Conservation (phyloP, 345 rosid genomes). For the Ceriops decandra region DNA sequence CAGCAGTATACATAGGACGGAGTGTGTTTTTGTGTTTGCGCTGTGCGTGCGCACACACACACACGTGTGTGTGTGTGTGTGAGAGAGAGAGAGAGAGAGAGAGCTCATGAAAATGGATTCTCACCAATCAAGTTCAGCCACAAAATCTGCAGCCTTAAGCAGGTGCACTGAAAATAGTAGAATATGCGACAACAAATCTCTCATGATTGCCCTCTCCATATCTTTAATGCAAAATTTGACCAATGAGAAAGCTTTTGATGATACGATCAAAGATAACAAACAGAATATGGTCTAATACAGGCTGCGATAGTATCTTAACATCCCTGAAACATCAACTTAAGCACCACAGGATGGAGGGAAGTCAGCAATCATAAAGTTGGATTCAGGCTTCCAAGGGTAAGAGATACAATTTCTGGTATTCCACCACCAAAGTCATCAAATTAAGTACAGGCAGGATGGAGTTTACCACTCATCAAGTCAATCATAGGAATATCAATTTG, state of each 20-base stretch:
- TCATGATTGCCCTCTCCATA: constrained; percentile 86
- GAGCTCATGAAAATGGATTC: constrained; percentile 12
- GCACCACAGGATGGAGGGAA: too few relatives aligned
- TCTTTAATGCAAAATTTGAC: constrained; percentile 39
- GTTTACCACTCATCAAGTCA: background rate
- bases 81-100: background rate
- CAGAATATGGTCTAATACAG: background rate
- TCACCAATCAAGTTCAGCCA: constrained; percentile 96
- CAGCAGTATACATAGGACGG: constrained; percentile 1
- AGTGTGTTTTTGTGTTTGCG: too few relatives aligned
- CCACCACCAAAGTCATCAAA: background rate
- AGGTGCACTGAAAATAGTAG: constrained; percentile 67
- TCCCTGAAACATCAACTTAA: too few relatives aligned
- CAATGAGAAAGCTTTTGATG: constrained; percentile 17
- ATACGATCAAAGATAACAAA: constrained; percentile 7
- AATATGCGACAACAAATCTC: constrained; percentile 80
- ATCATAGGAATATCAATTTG: background rate
- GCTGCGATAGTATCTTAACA: too few relatives aligned
- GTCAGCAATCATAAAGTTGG: too few relatives aligned
- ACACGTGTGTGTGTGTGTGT: background rate
- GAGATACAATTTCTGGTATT: background rate
- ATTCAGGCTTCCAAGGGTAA: too few relatives aligned
- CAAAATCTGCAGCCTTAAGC: constrained; percentile 75
- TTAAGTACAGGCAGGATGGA: background rate
- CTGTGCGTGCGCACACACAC: too few relatives aligned